Evolutionary conservation across 768 basidiomycete species (phyloP), one percentile per base, ranked within the genome.

Genomic region (Mycena epipterygia): DNA sequence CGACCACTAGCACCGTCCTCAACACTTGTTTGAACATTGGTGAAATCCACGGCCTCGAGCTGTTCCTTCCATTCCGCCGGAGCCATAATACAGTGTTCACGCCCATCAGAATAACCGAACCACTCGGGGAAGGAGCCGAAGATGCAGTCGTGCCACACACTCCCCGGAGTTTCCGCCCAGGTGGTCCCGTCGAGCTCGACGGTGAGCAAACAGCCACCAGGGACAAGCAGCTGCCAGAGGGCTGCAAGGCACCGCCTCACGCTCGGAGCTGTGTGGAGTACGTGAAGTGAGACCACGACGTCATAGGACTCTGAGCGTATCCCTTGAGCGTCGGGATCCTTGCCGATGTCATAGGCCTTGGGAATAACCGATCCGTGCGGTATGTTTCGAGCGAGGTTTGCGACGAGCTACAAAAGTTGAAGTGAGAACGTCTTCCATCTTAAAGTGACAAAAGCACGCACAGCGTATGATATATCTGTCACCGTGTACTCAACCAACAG

Each of bases 51-150:
- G 4, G n/a, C 39, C 33, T 59, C 48, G 5, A 67, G 57, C 6
- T 59, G 8, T 12, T n/a, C 16, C 57, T n/a, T 49, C 67, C 67
- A 68, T 11, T 21, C 7, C 17, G 21, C 13, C 11, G 67, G 60
- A 3, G 67, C 16, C 67, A 68, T 48, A 0, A 61, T 49, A 44
- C 67, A 68, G 35, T 68, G 67, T 1, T 9, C n/a, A 8, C 67
- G 67, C 11, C 35, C 60, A n/a, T 68, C 67, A 0, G 44, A 2
- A 12, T 37, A 68, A 1, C 49, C 59, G 29, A 68, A 68, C 67
- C 67, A 68, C 27, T 68, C 67, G 13, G 51, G 12, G 39, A 68
- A 68, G 5, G 39, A 46, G 12, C 67, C 67, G 19, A 62, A 68
- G 25, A 68, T 25, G 35, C 39, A 62, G 29, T 68, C 67, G 5